Percentiles rank a stretch among this genome's conserved stretches.
Evolutionary conservation across 2,329 filamentous ascomycete genomes (phyloP).

Genomic region (Trichothecium roseum): DNA sequence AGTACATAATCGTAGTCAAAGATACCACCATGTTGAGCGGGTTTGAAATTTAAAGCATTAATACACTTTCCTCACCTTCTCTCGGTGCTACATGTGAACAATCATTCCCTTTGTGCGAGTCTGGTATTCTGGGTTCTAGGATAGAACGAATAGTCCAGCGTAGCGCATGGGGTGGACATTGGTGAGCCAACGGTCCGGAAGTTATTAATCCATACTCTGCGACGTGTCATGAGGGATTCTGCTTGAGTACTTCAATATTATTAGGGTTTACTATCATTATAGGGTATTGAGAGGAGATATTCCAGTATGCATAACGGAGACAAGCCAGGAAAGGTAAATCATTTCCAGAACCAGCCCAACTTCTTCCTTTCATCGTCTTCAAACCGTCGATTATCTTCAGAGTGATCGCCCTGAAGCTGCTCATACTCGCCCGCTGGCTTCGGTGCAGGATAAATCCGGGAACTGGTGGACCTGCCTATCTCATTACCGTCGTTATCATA

Average conservation of each 20-base stretch:
- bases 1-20: constrained; percentile 11
- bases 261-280: no score
- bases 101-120: no score
- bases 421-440: constrained; percentile 9
- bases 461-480: constrained; percentile 25
- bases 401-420: not conserved
- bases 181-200: no score
- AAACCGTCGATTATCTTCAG: not conserved
- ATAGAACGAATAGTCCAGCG: no score
- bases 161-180: no score
- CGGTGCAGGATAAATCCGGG: constrained; percentile 17
- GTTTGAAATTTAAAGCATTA: not conserved
- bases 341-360: constrained; percentile 11
- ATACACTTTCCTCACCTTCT: not conserved
- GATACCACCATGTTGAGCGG: not conserved
- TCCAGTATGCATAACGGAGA: no score
- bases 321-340: not conserved
- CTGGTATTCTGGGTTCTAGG: no score
- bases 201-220: no score
- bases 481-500: constrained; percentile 30
- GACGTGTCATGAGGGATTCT: no score
- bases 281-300: constrained; percentile 2
- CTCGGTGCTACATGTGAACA: no score
- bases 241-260: no score
- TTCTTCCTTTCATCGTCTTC: constrained; percentile 1